phyloP scores from a whole-genome alignment of 176 grass and related monocot genomes.

The Eremochloa ophiuroides region DNA sequence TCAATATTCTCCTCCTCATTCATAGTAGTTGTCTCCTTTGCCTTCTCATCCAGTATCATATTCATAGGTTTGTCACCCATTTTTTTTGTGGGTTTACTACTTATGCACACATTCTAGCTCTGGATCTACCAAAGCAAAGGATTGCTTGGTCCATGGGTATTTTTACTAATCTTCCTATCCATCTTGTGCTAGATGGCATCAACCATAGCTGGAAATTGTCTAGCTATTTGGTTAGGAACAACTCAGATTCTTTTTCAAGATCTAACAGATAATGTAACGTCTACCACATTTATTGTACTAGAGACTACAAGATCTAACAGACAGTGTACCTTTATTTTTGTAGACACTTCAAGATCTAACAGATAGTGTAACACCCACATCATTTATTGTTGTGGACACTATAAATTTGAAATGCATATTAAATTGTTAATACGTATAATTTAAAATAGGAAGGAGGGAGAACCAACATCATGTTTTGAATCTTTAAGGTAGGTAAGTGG shows the following conservation, averaged over 20 bases:
- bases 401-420: neutral
- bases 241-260: neutral
- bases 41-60: neutral
- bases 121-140: neutral
- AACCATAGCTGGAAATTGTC: neutral
- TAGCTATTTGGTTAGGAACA: neutral
- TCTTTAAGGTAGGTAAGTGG: neutral
- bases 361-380: neutral
- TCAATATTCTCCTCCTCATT: neutral
- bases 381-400: neutral
- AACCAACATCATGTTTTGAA: neutral
- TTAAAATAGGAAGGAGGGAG: neutral
- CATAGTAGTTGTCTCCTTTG: neutral
- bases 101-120: neutral
- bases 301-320: neutral
- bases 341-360: too few species aligned
- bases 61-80: neutral
- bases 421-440: neutral
- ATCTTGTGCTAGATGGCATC: neutral
- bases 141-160: neutral
- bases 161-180: neutral
- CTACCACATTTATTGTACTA: neutral
- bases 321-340: neutral
- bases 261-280: neutral
- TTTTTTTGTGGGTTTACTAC: neutral